phyloP scores from a whole-genome alignment of 202 grass and related monocot species.

The Carex arenaria region DNA sequence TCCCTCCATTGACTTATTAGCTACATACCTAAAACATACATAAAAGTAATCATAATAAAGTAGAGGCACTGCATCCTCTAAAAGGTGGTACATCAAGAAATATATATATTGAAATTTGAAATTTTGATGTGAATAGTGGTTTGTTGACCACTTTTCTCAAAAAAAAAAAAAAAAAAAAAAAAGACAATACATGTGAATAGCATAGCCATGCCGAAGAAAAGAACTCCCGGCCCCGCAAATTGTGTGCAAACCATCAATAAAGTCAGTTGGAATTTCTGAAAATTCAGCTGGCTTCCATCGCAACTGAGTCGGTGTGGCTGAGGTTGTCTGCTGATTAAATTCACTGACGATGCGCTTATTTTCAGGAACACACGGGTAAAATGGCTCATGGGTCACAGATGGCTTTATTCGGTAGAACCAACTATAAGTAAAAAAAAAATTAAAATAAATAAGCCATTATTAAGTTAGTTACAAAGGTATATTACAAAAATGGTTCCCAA shows the following conservation, averaged over 20 bases:
- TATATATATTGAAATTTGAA: background rate
- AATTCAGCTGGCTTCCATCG: constrained; percentile 64
- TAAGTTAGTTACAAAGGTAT: background rate
- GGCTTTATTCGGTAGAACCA: constrained; percentile 98
- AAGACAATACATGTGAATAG: constrained; percentile 69
- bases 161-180: background rate
- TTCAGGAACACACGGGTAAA: constrained; percentile 49
- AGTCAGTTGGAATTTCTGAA: constrained; percentile 35
- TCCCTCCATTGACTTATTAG: constrained; percentile 87
- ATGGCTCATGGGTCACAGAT: constrained; percentile 90
- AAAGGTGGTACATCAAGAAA: background rate
- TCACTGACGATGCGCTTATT: constrained; percentile 58
- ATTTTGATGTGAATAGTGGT: background rate
- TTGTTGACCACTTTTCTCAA: no score
- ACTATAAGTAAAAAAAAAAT: constrained; percentile 27
- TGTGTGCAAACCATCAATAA: constrained; percentile 79
- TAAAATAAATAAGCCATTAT: background rate
- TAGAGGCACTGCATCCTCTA: background rate
- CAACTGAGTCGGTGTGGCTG: constrained; percentile 81
- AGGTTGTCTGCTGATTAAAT: constrained; percentile 55
- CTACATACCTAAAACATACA: constrained; percentile 52
- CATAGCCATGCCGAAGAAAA: constrained; percentile 77
- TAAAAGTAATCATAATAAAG: background rate
- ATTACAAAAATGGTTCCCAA: background rate
- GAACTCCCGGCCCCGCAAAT: constrained; percentile 81